Conservation (phyloP, 1,284 basidiomycete species). For the Erythrobasidium hasegawianum region DNA sequence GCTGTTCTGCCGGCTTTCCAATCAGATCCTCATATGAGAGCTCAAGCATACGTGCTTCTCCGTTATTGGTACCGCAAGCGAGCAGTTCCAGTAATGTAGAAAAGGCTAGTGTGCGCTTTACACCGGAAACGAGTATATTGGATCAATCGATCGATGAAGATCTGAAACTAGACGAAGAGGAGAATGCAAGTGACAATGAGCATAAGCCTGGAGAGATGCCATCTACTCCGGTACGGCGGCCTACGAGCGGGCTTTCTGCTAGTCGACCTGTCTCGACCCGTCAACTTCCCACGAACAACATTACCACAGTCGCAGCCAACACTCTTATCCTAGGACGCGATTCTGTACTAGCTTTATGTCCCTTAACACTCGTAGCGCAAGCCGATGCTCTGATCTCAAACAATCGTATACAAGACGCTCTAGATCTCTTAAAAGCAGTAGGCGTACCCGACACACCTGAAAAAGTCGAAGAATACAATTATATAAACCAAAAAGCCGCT, state of each 20-base stretch:
- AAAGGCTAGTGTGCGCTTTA: slow-evolving; percentile 43
- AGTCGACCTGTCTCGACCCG: slow-evolving; percentile 20
- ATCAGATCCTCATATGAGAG: slow-evolving; percentile 2
- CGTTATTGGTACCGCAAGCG: slow-evolving; percentile 31
- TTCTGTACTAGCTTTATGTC: slow-evolving; percentile 64
- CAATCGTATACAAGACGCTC: slow-evolving; percentile 63
- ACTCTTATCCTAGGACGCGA: slow-evolving; percentile 61
- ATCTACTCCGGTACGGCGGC: slow-evolving; percentile 5
- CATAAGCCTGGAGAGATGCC: background rate
- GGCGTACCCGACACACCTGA: slow-evolving; percentile 37
- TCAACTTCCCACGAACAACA: slow-evolving; percentile 32
- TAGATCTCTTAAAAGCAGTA: slow-evolving; percentile 60
- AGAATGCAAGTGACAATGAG: background rate
- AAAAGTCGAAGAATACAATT: slow-evolving; percentile 60
- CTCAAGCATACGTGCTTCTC: slow-evolving; percentile 1
- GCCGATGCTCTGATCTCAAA: slow-evolving; percentile 64
- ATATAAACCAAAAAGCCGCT: slow-evolving; percentile 71
- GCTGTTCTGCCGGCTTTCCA: slow-evolving; percentile 25
- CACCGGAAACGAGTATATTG: slow-evolving; percentile 42
- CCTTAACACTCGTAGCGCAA: slow-evolving; percentile 67
- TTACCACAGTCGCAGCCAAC: slow-evolving; percentile 40
- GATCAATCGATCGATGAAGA: background rate
- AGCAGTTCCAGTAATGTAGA: slow-evolving; percentile 35
- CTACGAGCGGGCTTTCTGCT: background rate
- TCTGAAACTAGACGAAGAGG: no score